phyloP scores from a whole-genome alignment of 306 rosid species.

The Arachis hypogaea region DNA sequence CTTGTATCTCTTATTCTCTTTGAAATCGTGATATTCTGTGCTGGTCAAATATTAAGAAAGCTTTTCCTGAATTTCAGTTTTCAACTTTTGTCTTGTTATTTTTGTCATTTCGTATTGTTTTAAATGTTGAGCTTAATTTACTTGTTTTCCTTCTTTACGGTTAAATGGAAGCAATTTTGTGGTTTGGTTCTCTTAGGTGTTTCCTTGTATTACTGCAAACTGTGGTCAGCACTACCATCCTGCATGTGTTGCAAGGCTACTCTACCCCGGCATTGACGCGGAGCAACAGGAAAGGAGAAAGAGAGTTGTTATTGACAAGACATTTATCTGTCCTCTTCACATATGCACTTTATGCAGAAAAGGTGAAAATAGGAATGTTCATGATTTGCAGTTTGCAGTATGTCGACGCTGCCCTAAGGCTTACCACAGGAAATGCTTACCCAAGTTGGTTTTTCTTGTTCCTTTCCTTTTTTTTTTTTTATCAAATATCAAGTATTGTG shows the following conservation, averaged over 20 bases:
- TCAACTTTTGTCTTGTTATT: conserved; percentile 12
- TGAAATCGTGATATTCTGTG: too few relatives aligned
- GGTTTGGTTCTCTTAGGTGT: conserved; percentile 50
- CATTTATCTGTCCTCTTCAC: conserved; percentile 72
- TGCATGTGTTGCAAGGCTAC: conserved; percentile 58
- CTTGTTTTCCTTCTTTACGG: conserved; percentile 13
- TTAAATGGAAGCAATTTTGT: background rate
- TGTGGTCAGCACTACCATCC: conserved; percentile 75
- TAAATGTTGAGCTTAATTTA: conserved; percentile 19
- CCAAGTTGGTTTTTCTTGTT: conserved; percentile 48
- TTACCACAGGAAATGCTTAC: conserved; percentile 74
- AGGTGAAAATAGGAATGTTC: conserved; percentile 55
- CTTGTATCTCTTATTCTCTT: too few relatives aligned
- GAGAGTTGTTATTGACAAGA: conserved; percentile 49
- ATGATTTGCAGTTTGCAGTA: conserved; percentile 60
- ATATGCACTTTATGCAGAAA: conserved; percentile 53
- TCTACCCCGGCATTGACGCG: conserved; percentile 35
- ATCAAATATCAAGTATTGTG: background rate
- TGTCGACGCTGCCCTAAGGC: conserved; percentile 77
- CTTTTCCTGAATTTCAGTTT: too few relatives aligned
- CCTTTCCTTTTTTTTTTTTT: conserved; percentile 9
- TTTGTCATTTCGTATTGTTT: conserved; percentile 6
- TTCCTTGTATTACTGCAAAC: conserved; percentile 56
- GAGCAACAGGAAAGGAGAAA: conserved; percentile 42
- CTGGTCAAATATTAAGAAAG: too few relatives aligned